phyloP scores from a whole-genome alignment of 768 basidiomycete species.

The Suillus weaverae region DNA sequence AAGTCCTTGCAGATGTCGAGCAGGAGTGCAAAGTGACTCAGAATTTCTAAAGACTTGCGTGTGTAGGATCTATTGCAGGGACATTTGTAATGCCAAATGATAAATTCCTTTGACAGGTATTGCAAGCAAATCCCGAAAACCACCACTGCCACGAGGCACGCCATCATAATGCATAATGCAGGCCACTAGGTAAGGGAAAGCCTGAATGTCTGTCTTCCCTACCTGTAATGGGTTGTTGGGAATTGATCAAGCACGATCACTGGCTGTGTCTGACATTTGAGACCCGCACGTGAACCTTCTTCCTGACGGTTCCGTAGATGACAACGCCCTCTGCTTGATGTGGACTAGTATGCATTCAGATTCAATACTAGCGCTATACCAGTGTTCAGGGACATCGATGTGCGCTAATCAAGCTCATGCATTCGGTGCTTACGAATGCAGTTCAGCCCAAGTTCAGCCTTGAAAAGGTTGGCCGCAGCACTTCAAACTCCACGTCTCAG shows the following conservation, averaged over 20 bases:
- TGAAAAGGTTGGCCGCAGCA: background rate
- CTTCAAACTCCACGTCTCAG: background rate
- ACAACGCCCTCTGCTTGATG: background rate
- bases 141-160: background rate
- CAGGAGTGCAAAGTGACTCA: conserved; percentile 23
- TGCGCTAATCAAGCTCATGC: background rate
- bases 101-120: background rate
- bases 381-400: background rate
- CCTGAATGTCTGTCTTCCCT: background rate
- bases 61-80: background rate
- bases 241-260: background rate
- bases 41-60: background rate
- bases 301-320: background rate
- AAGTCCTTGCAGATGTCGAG: conserved; percentile 22
- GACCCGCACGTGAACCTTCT: background rate
- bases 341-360: background rate
- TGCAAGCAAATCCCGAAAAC: too few species aligned
- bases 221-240: background rate
- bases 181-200: background rate
- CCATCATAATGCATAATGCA: background rate
- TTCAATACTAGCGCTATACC: background rate
- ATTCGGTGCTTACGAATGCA: background rate
- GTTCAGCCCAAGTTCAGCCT: background rate
- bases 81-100: background rate
- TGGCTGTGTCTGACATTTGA: background rate